Base-by-base conservation (phyloP, 176 grass and related monocot genomes). In the Hsuehochloa calcarea region DNA sequence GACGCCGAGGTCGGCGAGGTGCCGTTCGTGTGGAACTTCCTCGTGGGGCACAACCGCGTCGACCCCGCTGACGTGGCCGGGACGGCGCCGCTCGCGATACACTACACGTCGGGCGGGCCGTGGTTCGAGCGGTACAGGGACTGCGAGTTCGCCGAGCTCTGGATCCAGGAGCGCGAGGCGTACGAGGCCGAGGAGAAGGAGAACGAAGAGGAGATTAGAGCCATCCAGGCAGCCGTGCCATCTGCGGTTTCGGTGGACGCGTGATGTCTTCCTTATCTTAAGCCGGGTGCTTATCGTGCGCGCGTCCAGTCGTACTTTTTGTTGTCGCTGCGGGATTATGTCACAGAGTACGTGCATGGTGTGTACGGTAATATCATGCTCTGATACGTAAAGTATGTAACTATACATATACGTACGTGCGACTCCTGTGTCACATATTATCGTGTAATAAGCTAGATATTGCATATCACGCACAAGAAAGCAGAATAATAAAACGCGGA, bases 11-110 rank as follows among this genome's bases (percentile, higher is more conserved):
- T 98, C 77, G 93, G 89, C 31, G 91, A 95, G 91, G 70, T 93
- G 35, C 84, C 96, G 0, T 98, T 95, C 85, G 80, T 75, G 2
- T 98, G 96, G 96, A 98, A 98, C 88, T 98, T 95, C 77, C 88
- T 95, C 62, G 93, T 98, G 10, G 93, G 93, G 4, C 96, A 98
- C 85, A 98, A 95, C 92, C 66, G n/a, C 8, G 87, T 89, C 84
- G 86, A 98, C 61, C 89, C 89, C 0, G 73, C 59, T 45, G 91
- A 93, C 56, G 64, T 45, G 4, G 71, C 44, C 46, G 66, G 44
- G 16, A 98, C 93, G 6, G 9, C 15, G 39, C 96, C 96, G 10
- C 64, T 59, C 26, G 91, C 93, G 11, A 84, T 95, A 23, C 96
- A 98, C 72, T 98, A 98, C 88, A 98, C 96, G 3, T 77, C 27